These are phyloP conservation scores for Dalbergia cultrata DNA, from an alignment of 306 rosid genomes.

Conservation along the genomic window DNA sequence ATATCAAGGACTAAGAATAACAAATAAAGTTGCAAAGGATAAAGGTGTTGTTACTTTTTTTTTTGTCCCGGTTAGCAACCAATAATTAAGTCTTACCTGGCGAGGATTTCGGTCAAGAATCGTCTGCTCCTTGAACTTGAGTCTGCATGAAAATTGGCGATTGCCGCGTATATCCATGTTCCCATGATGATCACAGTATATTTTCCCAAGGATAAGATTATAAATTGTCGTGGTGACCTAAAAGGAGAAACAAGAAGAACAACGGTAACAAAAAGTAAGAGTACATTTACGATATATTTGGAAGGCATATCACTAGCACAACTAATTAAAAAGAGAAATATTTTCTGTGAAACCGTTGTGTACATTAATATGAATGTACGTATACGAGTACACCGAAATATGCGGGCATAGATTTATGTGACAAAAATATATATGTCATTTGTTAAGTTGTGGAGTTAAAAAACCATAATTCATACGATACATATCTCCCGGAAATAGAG, in stretches of 20 bases:
- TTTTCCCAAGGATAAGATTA: slow-evolving; percentile 93
- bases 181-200: slow-evolving; percentile 97
- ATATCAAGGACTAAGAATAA: too few species aligned
- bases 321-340: neutral
- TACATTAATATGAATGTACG: too few species aligned
- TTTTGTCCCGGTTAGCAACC: too few species aligned
- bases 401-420: too few species aligned
- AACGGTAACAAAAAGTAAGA: too few species aligned
- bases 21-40: too few species aligned
- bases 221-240: slow-evolving; percentile 96
- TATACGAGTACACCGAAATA: too few species aligned
- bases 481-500: too few species aligned
- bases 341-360: too few species aligned
- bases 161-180: slow-evolving; percentile 89
- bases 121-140: slow-evolving; percentile 93
- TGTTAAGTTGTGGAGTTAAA: slow-evolving; percentile 23
- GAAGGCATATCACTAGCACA: neutral
- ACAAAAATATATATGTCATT: too few species aligned
- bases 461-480: too few species aligned
- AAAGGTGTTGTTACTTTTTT: too few species aligned
- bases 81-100: slow-evolving; percentile 65
- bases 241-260: neutral
- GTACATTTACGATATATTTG: neutral
- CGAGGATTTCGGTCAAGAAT: slow-evolving; percentile 97
- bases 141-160: slow-evolving; percentile 79